Conservation (phyloP, 2,329 filamentous ascomycete genomes). For the Penicillium expansum region DNA sequence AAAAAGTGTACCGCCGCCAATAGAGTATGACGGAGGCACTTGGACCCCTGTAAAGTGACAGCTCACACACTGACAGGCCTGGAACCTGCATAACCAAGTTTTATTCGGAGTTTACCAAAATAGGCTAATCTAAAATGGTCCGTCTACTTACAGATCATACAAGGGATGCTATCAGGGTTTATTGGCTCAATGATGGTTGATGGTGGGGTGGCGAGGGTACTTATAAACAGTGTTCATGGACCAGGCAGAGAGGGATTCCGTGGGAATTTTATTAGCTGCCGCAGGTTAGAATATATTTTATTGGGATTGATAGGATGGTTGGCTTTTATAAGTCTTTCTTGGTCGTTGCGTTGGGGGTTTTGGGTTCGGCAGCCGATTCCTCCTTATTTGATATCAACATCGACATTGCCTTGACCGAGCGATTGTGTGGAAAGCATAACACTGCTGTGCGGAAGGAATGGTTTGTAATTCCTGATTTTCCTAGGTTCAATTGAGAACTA, state of each 20-base stretch:
- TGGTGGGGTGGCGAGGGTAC: background rate
- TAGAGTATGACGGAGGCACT: background rate
- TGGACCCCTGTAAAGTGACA: background rate
- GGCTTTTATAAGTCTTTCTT: slow-evolving; percentile 3
- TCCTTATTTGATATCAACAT: background rate
- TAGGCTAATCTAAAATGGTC: background rate
- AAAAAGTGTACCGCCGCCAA: background rate
- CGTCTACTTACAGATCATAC: slow-evolving; percentile 2
- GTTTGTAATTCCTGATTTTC: slow-evolving; percentile 1
- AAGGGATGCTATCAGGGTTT: background rate
- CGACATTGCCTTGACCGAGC: background rate
- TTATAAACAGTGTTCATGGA: background rate
- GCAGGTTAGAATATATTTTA: background rate
- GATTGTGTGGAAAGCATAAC: background rate
- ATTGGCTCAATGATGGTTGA: background rate
- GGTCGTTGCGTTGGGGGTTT: background rate
- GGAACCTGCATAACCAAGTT: background rate
- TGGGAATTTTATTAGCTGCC: background rate
- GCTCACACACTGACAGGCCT: background rate
- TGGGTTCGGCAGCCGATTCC: background rate
- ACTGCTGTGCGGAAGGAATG: slow-evolving; percentile 16
- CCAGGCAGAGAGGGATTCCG: background rate
- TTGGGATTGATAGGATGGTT: slow-evolving; percentile 2
- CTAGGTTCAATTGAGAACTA: background rate
- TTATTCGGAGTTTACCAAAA: background rate